These are phyloP conservation scores for Haplosporangium gracile DNA, from an alignment of 192 early-diverging fungal genomes.

Conservation along the genomic window DNA sequence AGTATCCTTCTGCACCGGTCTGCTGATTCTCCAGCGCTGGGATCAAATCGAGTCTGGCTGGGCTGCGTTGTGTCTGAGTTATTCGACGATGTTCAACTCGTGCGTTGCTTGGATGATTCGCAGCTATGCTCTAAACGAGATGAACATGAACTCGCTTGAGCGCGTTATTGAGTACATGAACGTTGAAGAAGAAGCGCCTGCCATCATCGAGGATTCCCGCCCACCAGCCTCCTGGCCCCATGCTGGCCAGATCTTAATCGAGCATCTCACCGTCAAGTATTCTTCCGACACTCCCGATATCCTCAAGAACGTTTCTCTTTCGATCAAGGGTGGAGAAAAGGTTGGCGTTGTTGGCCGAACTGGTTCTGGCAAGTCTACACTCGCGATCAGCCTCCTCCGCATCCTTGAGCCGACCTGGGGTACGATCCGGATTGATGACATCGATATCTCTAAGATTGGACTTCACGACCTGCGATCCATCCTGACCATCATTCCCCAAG, in stretches of 20 bases:
- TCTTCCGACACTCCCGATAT: constrained; percentile 75
- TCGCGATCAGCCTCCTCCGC: constrained; percentile 69
- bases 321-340: constrained; percentile 67
- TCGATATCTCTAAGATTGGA: constrained; percentile 68
- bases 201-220: constrained; percentile 60
- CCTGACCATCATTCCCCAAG: constrained; percentile 81
- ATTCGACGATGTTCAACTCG: constrained; percentile 86
- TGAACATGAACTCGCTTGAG: constrained; percentile 90
- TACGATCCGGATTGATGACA: constrained; percentile 62
- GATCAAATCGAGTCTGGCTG: constrained; percentile 82
- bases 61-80: constrained; percentile 88
- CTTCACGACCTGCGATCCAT: constrained; percentile 64
- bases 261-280: constrained; percentile 80
- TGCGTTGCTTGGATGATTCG: constrained; percentile 86
- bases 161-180: constrained; percentile 86
- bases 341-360: constrained; percentile 76
- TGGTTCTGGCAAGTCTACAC: constrained; percentile 73
- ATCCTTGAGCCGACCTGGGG: constrained; percentile 65
- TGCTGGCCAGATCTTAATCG: constrained; percentile 75
- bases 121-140: constrained; percentile 85
- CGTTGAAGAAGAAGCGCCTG: constrained; percentile 82
- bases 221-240: constrained; percentile 72
- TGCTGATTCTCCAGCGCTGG: constrained; percentile 67
- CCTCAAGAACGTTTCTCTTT: constrained; percentile 75
- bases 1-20: constrained; percentile 77